Base-by-base conservation (phyloP, 2,329 filamentous ascomycete species). In the Cryphonectria japonica region DNA sequence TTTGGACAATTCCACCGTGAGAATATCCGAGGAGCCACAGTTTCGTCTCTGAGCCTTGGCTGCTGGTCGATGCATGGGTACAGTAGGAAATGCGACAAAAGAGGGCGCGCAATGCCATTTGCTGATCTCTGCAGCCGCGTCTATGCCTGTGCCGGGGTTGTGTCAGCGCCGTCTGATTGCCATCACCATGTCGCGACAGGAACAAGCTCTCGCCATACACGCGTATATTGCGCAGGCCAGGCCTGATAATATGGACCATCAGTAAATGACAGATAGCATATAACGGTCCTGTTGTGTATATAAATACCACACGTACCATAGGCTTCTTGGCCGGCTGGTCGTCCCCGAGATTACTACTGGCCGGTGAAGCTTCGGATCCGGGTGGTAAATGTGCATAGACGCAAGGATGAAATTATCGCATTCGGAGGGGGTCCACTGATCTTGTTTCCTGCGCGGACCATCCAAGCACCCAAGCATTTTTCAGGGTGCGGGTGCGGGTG, bases 81-180 rank as follows among this genome's bases (percentile, higher is more conserved):
- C 32, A 29, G 41, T 14, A n/a, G 46, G 22, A 57, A 14, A 37
- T 37, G n/a, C 61, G 7, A 50, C 8, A 37, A 22, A 14, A 19
- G 54, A 52, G 32, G 11, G 4, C 32, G 14, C 8, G 52, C 22
- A 67, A 59, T 67, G 52, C 65, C 1, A n/a, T 22, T 22, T 43
- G 65, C 41, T 29, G 65, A 43, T 67, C 22, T 41, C 13, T 52
- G 16, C 34, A 34, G 59, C 32, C 59, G 59, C 16, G 32, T 61
- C 59, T 39, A 39, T 39, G 59, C 34, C 57, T 11, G 22, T 50
- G 22, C 22, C 22, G 46, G 19, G 37, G 19, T 16, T 43, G 34
- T 29, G 34, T n/a, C 34, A 64, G 61, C 39, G n/a, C 32, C 61
- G 61, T 64, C 39, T 64, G 61, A 46, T 64, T 64, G 61, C n/a